phyloP scores from a whole-genome alignment of 1,284 basidiomycete species.

The Coniferiporia sulphurascens region DNA sequence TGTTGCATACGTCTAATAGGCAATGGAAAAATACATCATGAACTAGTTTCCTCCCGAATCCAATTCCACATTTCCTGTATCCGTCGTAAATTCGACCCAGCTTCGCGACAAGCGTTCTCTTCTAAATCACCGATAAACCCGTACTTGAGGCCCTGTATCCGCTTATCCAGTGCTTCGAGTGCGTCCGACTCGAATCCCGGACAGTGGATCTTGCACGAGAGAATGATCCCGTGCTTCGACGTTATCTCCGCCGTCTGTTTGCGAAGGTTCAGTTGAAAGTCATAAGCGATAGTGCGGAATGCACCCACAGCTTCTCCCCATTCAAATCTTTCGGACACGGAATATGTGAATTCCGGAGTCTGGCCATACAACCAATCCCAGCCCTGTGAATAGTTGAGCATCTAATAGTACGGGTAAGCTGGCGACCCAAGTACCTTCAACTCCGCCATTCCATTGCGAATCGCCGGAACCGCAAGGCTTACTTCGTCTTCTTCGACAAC shows the following conservation, averaged over 20 bases:
- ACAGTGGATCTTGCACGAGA: slow-evolving; percentile 41
- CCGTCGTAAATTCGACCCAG: slow-evolving; percentile 18
- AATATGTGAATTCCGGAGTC: slow-evolving; percentile 87
- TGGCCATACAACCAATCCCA: slow-evolving; percentile 96
- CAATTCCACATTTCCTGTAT: slow-evolving; percentile 35
- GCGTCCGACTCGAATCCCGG: slow-evolving; percentile 20
- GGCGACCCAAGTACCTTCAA: slow-evolving; percentile 43
- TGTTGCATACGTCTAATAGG: neutral
- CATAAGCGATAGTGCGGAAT: neutral
- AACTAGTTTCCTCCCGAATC: slow-evolving; percentile 34
- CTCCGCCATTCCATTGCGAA: slow-evolving; percentile 66
- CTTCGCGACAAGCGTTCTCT: slow-evolving; percentile 22
- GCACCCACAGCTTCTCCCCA: slow-evolving; percentile 59
- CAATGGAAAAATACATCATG: neutral
- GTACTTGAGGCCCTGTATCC: slow-evolving; percentile 42
- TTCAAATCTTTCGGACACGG: slow-evolving; percentile 41
- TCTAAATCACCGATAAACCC: slow-evolving; percentile 42
- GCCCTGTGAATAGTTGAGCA: slow-evolving; percentile 40
- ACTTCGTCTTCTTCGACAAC: slow-evolving; percentile 43
- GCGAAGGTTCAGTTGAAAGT: neutral
- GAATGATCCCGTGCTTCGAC: slow-evolving; percentile 59
- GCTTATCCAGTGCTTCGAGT: slow-evolving; percentile 10
- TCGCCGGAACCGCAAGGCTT: slow-evolving; percentile 36
- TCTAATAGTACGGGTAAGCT: neutral
- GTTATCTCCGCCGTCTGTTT: slow-evolving; percentile 44